Base-by-base conservation (phyloP, 768 basidiomycete species). In the Suillus occidentalis region DNA sequence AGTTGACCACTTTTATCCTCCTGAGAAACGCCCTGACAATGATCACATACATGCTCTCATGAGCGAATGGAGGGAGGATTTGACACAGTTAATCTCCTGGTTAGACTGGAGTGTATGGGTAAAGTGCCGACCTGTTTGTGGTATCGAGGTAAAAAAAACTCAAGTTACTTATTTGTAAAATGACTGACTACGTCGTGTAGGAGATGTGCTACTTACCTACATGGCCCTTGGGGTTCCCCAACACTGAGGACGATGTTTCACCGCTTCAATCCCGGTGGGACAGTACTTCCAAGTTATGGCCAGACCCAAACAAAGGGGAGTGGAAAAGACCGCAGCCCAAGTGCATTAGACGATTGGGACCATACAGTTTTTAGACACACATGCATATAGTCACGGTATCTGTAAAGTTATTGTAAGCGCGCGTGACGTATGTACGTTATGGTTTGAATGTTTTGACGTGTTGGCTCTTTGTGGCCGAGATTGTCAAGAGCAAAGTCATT, bases 131-230 rank as follows among this genome's bases (percentile, higher is more conserved):
- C 70, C 71, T 14, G 56, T 34, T 6, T 70, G 70, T 58, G 50
- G 60, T 31, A 31, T 60, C 0, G 66, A 69, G 61, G 68, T 69
- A 57, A 3, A 39, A 39, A 12, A 20, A 7, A 20, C 28, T 36
- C 12, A n/a, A n/a, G 6, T 36, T 6, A 20, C 31, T 53, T n/a
- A 6, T 53, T 31, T 20, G 10, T 10, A 2, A 31, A 31, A 31
- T 56, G 34, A 56, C 34, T 56, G 55, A 56, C 20, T 3, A n/a
- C 20, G 28, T 56, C 18, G 8, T 20, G n/a, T 9, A 74, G 74
- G 72, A 74, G 42, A 68, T 70, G 50, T 74, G 73, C 47, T 75
- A 70, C 45, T 53, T 75, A 16, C 71, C 71, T 57, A 73, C 72
- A 1, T 74, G 70, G 72, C 69, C 69, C 34, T 0, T 65, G 0